Conservation (phyloP, 2,329 filamentous ascomycete species). For the Alternaria ventricosa region DNA sequence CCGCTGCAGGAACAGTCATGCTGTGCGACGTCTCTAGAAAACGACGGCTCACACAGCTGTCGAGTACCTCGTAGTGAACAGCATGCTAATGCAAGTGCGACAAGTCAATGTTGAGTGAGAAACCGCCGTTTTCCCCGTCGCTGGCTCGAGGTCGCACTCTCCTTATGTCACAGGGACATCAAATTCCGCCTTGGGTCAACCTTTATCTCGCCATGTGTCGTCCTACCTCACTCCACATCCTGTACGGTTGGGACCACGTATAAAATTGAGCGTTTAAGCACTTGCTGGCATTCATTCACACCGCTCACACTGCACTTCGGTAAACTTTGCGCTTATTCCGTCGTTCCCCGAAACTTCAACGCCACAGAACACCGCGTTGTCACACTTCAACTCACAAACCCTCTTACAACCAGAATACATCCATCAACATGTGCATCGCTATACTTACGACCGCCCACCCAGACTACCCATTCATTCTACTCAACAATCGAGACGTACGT, state of each 20-base stretch:
- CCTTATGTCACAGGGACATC: slow-evolving; percentile 13
- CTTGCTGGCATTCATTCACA: slow-evolving; percentile 33
- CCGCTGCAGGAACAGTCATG: slow-evolving; percentile 16
- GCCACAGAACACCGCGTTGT: background rate
- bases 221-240: slow-evolving; percentile 41
- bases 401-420: background rate
- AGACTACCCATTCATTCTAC: slow-evolving; percentile 57
- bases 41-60: background rate
- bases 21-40: slow-evolving; percentile 3
- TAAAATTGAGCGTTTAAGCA: slow-evolving; percentile 28
- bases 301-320: slow-evolving; percentile 27
- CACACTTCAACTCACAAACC: background rate
- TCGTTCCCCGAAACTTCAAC: slow-evolving; percentile 18
- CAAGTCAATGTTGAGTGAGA: background rate
- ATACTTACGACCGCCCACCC: slow-evolving; percentile 58
- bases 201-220: slow-evolving; percentile 24
- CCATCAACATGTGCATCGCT: slow-evolving; percentile 54
- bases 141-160: background rate
- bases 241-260: slow-evolving; percentile 36
- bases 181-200: slow-evolving; percentile 6
- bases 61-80: background rate
- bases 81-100: background rate
- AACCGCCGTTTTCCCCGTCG: background rate
- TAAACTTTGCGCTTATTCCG: slow-evolving; percentile 12
- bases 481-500: slow-evolving; percentile 58